phyloP scores from a whole-genome alignment of 768 basidiomycete species.

The Infundibulicybe gibba region DNA sequence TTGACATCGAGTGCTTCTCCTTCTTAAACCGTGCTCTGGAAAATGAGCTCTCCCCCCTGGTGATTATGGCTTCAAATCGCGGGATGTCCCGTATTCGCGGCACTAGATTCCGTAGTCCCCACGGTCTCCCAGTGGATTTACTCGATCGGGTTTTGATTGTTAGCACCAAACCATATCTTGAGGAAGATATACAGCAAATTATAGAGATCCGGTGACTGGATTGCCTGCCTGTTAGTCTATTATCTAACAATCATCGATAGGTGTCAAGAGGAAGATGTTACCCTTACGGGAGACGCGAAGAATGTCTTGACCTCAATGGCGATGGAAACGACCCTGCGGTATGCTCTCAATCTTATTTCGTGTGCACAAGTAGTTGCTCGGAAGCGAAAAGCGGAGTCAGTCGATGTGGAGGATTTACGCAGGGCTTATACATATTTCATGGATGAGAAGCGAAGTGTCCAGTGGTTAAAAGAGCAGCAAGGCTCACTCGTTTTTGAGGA shows the following conservation, averaged over 20 bases:
- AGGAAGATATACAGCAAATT: constrained; percentile 86
- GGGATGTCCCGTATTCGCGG: constrained; percentile 94
- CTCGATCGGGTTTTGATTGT: constrained; percentile 96
- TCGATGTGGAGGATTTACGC: constrained; percentile 83
- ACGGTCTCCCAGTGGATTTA: constrained; percentile 92
- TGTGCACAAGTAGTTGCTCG: constrained; percentile 84
- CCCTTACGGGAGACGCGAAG: constrained; percentile 67
- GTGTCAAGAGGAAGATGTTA: constrained; percentile 94
- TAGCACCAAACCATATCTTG: constrained; percentile 81
- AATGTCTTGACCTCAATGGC: constrained; percentile 89
- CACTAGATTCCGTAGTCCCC: constrained; percentile 91
- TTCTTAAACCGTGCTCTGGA: constrained; percentile 97
- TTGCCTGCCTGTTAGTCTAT: constrained; percentile 1
- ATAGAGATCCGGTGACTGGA: constrained; percentile 78
- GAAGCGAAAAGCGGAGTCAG: constrained; percentile 75
- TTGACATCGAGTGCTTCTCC: constrained; percentile 99
- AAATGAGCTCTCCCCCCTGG: constrained; percentile 87
- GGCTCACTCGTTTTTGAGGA: constrained; percentile 75
- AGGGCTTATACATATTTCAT: constrained; percentile 87
- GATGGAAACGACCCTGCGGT: constrained; percentile 84
- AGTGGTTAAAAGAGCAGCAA: constrained; percentile 87
- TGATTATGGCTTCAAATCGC: constrained; percentile 98
- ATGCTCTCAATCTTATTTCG: constrained; percentile 93
- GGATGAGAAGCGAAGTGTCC: constrained; percentile 89
- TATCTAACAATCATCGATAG: constrained; percentile 29